A percentile compares a stretch with the other conserved stretches of the same genome.
These are phyloP conservation scores for Schizothecium vesticola DNA, from an alignment of 495 filamentous ascomycete species.

Conservation along the genomic window DNA sequence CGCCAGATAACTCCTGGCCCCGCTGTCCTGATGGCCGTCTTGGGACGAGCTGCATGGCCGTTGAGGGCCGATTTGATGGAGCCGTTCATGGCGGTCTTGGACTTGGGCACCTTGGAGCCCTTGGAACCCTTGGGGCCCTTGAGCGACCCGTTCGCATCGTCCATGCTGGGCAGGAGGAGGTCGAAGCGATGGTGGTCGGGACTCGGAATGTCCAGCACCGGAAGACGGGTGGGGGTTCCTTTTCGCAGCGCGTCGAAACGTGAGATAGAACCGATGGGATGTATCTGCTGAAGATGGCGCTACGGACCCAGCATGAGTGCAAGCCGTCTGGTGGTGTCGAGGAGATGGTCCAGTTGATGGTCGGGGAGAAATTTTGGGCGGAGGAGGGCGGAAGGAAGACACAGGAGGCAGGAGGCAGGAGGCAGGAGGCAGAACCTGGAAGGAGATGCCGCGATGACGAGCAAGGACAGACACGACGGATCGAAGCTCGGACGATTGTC, in stretches of 20 bases:
- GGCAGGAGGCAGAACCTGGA: conserved; percentile 6
- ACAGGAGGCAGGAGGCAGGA: background rate
- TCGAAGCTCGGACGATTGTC: conserved; percentile 17
- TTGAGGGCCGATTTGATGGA: conserved; percentile 24
- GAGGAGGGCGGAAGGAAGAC: background rate
- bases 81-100: conserved; percentile 22
- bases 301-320: background rate
- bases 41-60: conserved; percentile 25
- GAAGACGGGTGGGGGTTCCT: background rate
- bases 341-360: background rate
- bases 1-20: conserved; percentile 41
- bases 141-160: conserved; percentile 29
- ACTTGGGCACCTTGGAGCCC: background rate
- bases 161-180: conserved; percentile 19
- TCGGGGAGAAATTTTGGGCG: background rate
- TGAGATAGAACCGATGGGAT: background rate
- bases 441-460: conserved; percentile 16
- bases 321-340: background rate
- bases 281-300: background rate
- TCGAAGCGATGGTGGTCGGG: background rate
- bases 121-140: conserved; percentile 26
- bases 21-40: conserved; percentile 20
- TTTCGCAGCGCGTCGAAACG: background rate
- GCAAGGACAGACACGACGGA: background rate
- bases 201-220: background rate